A percentile compares a stretch with the other conserved stretches of the same genome.
phyloP scores from a whole-genome alignment of 306 rosid species.

The Pyrus communis region DNA sequence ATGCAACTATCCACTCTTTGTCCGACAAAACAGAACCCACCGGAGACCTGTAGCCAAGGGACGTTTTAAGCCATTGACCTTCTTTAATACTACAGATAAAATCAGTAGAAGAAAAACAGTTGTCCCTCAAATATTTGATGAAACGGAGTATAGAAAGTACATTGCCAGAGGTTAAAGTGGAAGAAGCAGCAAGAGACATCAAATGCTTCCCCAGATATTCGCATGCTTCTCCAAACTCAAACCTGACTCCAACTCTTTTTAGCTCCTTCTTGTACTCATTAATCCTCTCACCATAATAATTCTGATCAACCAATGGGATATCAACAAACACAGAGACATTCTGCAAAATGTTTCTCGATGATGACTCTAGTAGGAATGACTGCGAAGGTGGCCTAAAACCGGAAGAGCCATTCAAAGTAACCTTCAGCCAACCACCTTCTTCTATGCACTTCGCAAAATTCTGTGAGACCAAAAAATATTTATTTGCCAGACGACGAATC shows the following conservation, averaged over 20 bases:
- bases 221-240: slow-evolving; percentile 56
- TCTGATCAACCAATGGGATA: slow-evolving; percentile 54
- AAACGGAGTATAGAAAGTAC: slow-evolving; percentile 47
- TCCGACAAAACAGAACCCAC: slow-evolving; percentile 46
- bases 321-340: slow-evolving; percentile 52
- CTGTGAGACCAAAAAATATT: slow-evolving; percentile 11
- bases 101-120: slow-evolving; percentile 6
- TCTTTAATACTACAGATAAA: slow-evolving; percentile 37
- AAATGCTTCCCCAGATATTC: slow-evolving; percentile 50
- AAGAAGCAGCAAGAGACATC: slow-evolving; percentile 43
- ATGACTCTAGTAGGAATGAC: slow-evolving; percentile 45
- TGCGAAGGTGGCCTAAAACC: slow-evolving; percentile 46
- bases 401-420: slow-evolving; percentile 29
- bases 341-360: slow-evolving; percentile 46
- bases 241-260: slow-evolving; percentile 60
- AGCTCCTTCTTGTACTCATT: slow-evolving; percentile 46
- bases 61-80: slow-evolving; percentile 55
- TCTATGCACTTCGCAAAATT: slow-evolving; percentile 41
- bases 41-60: slow-evolving; percentile 48
- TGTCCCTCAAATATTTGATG: slow-evolving; percentile 36
- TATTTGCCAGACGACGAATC: slow-evolving; percentile 29
- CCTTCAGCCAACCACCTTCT: slow-evolving; percentile 62
- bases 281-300: slow-evolving; percentile 42
- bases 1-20: slow-evolving; percentile 45
- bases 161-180: slow-evolving; percentile 25